phyloP scores from a whole-genome alignment of 345 rosid genomes.

The Raphanus sativus region DNA sequence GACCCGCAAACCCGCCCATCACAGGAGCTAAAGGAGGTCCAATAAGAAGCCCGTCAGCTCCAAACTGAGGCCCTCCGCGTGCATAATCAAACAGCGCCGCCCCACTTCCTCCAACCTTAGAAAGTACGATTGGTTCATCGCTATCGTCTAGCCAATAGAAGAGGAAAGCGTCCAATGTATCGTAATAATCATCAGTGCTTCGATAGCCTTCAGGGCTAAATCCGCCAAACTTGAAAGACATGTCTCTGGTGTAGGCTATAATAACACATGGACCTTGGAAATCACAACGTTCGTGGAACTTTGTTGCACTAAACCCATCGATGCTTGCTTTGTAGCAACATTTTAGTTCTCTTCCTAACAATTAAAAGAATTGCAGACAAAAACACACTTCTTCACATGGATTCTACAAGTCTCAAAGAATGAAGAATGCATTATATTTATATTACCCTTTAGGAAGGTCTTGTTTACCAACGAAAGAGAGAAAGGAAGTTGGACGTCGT shows the following conservation, averaged over 20 bases:
- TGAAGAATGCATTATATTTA: neutral
- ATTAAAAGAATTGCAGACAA: neutral
- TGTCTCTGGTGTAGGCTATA: conserved; percentile 62
- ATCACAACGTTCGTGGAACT: conserved; percentile 71
- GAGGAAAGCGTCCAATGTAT: conserved; percentile 76
- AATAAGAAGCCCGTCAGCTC: conserved; percentile 79
- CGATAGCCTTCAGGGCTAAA: conserved; percentile 85
- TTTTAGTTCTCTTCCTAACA: conserved; percentile 61
- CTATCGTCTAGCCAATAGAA: conserved; percentile 62
- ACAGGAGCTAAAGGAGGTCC: conserved; percentile 78
- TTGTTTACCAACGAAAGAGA: conserved; percentile 57
- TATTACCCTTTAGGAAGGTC: conserved; percentile 65
- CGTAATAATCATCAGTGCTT: conserved; percentile 86
- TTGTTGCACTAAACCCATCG: conserved; percentile 81
- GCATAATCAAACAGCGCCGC: conserved; percentile 88
- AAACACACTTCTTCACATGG: neutral
- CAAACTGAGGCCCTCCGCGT: conserved; percentile 57
- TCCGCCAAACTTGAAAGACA: conserved; percentile 74
- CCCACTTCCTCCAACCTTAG: conserved; percentile 86
- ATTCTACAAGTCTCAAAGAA: neutral
- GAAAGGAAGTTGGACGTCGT: conserved; percentile 61
- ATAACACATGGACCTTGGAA: conserved; percentile 95
- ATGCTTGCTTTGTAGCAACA: conserved; percentile 76
- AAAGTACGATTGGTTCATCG: conserved; percentile 47
- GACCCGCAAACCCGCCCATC: conserved; percentile 84